Percentiles rank a stretch among this genome's conserved stretches.
phyloP scores from a whole-genome alignment of 768 basidiomycete species.

The Chalciporus chontae region DNA sequence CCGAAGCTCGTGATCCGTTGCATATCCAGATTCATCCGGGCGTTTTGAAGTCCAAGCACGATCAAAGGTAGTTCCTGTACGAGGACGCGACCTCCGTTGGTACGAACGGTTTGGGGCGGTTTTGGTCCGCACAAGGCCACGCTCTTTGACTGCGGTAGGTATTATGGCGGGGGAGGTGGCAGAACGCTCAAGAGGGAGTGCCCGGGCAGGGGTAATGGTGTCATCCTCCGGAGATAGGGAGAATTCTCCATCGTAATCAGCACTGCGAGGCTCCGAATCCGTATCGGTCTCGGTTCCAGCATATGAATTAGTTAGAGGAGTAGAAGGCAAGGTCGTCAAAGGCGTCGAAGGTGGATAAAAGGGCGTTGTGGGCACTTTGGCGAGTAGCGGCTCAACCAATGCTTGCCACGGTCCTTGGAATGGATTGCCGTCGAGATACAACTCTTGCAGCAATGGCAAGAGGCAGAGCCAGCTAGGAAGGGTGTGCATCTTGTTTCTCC shows the following conservation, averaged over 20 bases:
- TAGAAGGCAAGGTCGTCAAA: slow-evolving; percentile 49
- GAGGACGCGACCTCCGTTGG: slow-evolving; percentile 42
- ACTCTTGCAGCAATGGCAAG: slow-evolving; percentile 75
- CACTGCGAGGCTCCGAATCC: slow-evolving; percentile 52
- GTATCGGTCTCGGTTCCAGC: slow-evolving; percentile 45
- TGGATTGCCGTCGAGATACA: slow-evolving; percentile 94
- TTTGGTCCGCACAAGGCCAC: slow-evolving; percentile 63
- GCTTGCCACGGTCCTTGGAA: slow-evolving; percentile 94
- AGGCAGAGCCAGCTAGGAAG: slow-evolving; percentile 96
- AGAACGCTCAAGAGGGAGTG: slow-evolving; percentile 50
- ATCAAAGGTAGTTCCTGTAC: slow-evolving; percentile 26
- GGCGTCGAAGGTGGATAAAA: slow-evolving; percentile 66
- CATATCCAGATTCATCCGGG: slow-evolving; percentile 40
- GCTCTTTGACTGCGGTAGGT: slow-evolving; percentile 25
- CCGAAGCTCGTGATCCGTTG: slow-evolving; percentile 59
- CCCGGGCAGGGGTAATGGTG: slow-evolving; percentile 66
- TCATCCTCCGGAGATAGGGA: slow-evolving; percentile 52
- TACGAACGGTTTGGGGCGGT: slow-evolving; percentile 65
- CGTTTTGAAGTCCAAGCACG: slow-evolving; percentile 18
- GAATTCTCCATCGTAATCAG: slow-evolving; percentile 31
- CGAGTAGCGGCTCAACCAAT: slow-evolving; percentile 79
- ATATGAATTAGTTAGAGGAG: slow-evolving; percentile 43
- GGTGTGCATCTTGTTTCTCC: slow-evolving; percentile 82
- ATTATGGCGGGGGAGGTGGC: slow-evolving; percentile 46
- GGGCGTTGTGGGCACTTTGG: slow-evolving; percentile 57